phyloP scores from a whole-genome alignment of 768 basidiomycete species.

The Kwoniella sp. region DNA sequence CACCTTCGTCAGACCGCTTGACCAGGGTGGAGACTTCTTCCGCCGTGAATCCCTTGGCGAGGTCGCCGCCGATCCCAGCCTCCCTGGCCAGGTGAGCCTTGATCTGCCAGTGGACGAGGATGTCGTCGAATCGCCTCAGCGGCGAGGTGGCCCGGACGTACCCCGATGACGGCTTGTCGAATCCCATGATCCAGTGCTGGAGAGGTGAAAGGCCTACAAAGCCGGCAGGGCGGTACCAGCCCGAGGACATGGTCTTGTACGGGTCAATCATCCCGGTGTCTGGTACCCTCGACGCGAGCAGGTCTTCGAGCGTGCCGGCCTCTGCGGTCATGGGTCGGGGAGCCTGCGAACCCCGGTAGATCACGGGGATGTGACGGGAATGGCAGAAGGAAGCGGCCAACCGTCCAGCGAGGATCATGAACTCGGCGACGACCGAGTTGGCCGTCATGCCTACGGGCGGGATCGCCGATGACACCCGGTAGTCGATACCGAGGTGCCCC shows the following conservation, averaged over 20 bases:
- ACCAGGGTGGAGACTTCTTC: slow-evolving; percentile 17
- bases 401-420: slow-evolving; percentile 75
- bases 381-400: slow-evolving; percentile 67
- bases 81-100: slow-evolving; percentile 60
- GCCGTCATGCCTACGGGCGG: background rate
- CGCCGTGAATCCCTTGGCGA: background rate
- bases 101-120: slow-evolving; percentile 89
- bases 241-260: slow-evolving; percentile 42
- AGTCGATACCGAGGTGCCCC: slow-evolving; percentile 2
- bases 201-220: slow-evolving; percentile 1
- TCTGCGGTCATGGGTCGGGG: slow-evolving; percentile 35
- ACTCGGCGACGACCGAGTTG: slow-evolving; percentile 61
- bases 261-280: slow-evolving; percentile 49
- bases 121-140: slow-evolving; percentile 74
- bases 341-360: slow-evolving; percentile 57
- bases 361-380: slow-evolving; percentile 60
- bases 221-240: slow-evolving; percentile 8
- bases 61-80: background rate
- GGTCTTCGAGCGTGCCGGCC: slow-evolving; percentile 51
- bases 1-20: slow-evolving; percentile 11
- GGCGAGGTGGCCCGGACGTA: slow-evolving; percentile 83
- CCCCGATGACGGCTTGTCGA: slow-evolving; percentile 61
- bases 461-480: background rate
- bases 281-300: slow-evolving; percentile 55
- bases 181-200: slow-evolving; percentile 64